A percentile compares a stretch with the other conserved stretches of the same genome.
Conservation (phyloP, 345 rosid species). For the rapeseed (Brassica napus) region Da-Ae NC_063448.1:6294501-6295000, state of each 20-base stretch:
- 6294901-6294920: constrained; percentile 21
- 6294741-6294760: constrained; percentile 64
- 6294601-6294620: constrained; percentile 57
- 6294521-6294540: constrained; percentile 64
- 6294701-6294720: constrained; percentile 58
- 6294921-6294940: constrained; percentile 32
- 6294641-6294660: constrained; percentile 54
- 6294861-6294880: constrained; percentile 57
- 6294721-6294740: constrained; percentile 69
- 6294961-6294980: neutral
- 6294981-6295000: neutral
- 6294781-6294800: constrained; percentile 24
- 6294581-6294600: constrained; percentile 55
- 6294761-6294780: constrained; percentile 46
- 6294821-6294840: constrained; percentile 46
- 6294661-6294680: constrained; percentile 58
- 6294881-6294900: constrained; percentile 28
- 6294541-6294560: constrained; percentile 57
- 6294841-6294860: constrained; percentile 49
- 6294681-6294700: constrained; percentile 59
- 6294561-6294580: constrained; percentile 59
- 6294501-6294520: constrained; percentile 53
- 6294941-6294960: constrained; percentile 12
- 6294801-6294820: constrained; percentile 49
- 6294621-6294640: constrained; percentile 64